phyloP scores from a whole-genome alignment of 192 early-diverging fungal species.

The Linderina pennispora region DNA sequence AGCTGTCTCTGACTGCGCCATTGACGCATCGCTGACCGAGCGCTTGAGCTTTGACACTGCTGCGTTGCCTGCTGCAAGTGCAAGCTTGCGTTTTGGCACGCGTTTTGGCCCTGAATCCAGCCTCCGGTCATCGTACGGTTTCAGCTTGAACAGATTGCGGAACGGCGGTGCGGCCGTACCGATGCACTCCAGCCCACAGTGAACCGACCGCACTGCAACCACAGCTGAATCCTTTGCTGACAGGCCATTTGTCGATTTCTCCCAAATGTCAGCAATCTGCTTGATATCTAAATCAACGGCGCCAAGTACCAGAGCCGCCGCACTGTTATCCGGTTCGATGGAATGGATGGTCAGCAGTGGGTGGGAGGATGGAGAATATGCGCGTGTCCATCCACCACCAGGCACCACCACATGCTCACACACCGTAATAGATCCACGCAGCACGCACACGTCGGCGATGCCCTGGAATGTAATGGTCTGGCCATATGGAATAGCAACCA shows the following conservation, averaged over 20 bases:
- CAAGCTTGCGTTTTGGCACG: slow-evolving; percentile 14
- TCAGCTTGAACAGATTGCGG: slow-evolving; percentile 16
- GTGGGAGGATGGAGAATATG: slow-evolving; percentile 45
- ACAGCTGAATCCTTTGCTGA: neutral
- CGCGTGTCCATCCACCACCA: slow-evolving; percentile 18
- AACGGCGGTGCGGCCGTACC: slow-evolving; percentile 25
- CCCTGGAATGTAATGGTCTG: slow-evolving; percentile 30
- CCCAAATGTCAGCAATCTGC: neutral
- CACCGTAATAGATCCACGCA: slow-evolving; percentile 17
- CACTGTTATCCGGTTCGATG: neutral
- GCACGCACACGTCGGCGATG: slow-evolving; percentile 29
- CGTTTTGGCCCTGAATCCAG: slow-evolving; percentile 5
- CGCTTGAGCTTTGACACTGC: slow-evolving; percentile 7
- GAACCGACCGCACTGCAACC: slow-evolving; percentile 24
- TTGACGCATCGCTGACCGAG: slow-evolving; percentile 1
- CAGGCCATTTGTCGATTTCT: neutral
- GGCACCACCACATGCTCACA: slow-evolving; percentile 16
- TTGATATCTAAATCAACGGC: too few species aligned
- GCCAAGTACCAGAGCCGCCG: too few species aligned
- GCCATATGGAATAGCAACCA: slow-evolving; percentile 11
- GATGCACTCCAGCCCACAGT: slow-evolving; percentile 32
- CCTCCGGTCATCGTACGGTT: slow-evolving; percentile 11
- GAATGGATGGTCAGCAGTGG: slow-evolving; percentile 20
- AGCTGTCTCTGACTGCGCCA: slow-evolving; percentile 3
- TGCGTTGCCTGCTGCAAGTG: too few species aligned